Conservation (phyloP, 495 filamentous ascomycete genomes). For the Neurospora sp. region DNA sequence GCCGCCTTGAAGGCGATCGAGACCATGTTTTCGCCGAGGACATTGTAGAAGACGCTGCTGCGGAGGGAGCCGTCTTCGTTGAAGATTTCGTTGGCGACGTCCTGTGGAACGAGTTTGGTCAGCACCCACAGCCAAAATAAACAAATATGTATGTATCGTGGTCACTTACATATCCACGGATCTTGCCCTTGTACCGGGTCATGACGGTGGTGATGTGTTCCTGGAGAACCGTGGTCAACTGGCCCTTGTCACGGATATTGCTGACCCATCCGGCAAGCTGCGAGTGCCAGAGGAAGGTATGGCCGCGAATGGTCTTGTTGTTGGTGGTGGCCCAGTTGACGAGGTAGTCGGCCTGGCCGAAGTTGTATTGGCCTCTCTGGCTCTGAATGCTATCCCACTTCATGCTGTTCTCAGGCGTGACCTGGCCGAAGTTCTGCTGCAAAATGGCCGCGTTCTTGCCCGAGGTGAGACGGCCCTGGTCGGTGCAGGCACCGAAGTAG, state of each 20-base stretch:
- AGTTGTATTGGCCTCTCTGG: slow-evolving; percentile 39
- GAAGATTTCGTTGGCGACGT: slow-evolving; percentile 64
- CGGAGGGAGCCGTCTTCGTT: slow-evolving; percentile 51
- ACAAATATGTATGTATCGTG: too few relatives aligned
- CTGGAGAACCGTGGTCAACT: slow-evolving; percentile 44
- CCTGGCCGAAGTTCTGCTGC: slow-evolving; percentile 48
- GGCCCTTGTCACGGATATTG: slow-evolving; percentile 37
- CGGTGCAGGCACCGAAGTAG: slow-evolving; percentile 48
- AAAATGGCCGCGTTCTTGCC: slow-evolving; percentile 46
- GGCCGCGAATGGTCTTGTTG: slow-evolving; percentile 50
- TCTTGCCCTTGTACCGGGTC: slow-evolving; percentile 50
- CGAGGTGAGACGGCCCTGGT: slow-evolving; percentile 40
- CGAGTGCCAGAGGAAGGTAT: slow-evolving; percentile 55
- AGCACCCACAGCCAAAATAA: too few relatives aligned
- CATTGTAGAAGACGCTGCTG: slow-evolving; percentile 45
- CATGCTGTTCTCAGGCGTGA: slow-evolving; percentile 61
- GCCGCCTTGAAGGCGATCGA: slow-evolving; percentile 53
- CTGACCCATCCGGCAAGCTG: slow-evolving; percentile 54
- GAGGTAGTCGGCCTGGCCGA: slow-evolving; percentile 41
- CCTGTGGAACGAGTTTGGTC: slow-evolving; percentile 18
- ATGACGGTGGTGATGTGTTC: slow-evolving; percentile 50
- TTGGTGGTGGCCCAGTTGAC: slow-evolving; percentile 49
- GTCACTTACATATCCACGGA: slow-evolving; percentile 43
- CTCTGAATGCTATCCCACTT: slow-evolving; percentile 48
- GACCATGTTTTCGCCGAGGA: slow-evolving; percentile 48